Conservation (phyloP, 2,329 filamentous ascomycete genomes). For the Fusarium sp. region DNA sequence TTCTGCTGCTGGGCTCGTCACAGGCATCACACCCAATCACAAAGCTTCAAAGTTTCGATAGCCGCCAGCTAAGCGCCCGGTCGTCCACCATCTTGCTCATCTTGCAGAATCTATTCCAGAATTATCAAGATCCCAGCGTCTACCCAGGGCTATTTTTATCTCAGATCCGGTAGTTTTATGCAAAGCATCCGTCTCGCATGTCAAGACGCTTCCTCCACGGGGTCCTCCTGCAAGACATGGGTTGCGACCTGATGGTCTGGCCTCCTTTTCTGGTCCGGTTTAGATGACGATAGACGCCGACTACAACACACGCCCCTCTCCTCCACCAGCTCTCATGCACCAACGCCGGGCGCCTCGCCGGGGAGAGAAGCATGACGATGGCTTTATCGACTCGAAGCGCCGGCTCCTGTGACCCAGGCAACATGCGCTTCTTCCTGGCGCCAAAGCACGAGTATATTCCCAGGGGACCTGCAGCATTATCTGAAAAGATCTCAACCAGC, state of each 20-base stretch:
- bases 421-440: constrained; percentile 30
- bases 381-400: constrained; percentile 21
- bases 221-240: constrained; percentile 15
- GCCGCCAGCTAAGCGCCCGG: constrained; percentile 44
- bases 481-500: constrained; percentile 28
- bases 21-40: constrained; percentile 27
- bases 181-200: constrained; percentile 23
- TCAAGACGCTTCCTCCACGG: not conserved
- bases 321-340: constrained; percentile 17
- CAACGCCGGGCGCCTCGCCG: constrained; percentile 37
- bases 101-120: constrained; percentile 25
- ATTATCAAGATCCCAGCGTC: constrained; percentile 29
- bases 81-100: constrained; percentile 25
- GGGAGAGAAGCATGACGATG: not conserved
- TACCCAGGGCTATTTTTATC: constrained; percentile 27
- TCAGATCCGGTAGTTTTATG: constrained; percentile 25
- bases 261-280: constrained; percentile 10
- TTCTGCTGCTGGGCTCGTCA: constrained; percentile 6
- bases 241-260: not conserved
- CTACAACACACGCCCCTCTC: constrained; percentile 13
- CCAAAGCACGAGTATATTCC: constrained; percentile 19
- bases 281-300: constrained; percentile 27
- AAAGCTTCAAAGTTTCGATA: constrained; percentile 19
- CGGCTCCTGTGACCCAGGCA: constrained; percentile 29
- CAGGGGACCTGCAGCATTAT: constrained; percentile 29